Conservation (phyloP, 768 basidiomycete species). For the Pulveroboletus ravenelii region DNA sequence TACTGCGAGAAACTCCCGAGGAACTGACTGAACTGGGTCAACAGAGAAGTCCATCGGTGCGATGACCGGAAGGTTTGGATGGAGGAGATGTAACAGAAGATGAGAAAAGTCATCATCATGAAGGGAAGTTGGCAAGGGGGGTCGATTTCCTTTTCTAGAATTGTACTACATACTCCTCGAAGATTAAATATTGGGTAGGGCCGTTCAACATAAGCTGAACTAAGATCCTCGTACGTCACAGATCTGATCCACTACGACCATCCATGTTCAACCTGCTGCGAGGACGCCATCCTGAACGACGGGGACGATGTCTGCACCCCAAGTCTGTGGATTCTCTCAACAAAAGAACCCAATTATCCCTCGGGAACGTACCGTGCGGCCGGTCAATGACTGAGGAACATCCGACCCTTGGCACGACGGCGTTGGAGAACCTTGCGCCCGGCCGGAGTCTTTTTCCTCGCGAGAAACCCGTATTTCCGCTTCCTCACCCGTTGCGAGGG, state of each 20-base stretch:
- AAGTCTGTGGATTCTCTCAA: conserved; percentile 1
- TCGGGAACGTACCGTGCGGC: conserved; percentile 9
- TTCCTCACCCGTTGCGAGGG: conserved; percentile 94
- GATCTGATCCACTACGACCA: background rate
- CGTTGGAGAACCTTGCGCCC: conserved; percentile 72
- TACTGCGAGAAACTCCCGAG: conserved; percentile 82
- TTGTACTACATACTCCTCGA: background rate
- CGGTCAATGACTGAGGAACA: conserved; percentile 71
- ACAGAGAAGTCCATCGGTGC: conserved; percentile 61
- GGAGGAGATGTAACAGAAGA: background rate
- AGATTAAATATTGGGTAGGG: background rate
- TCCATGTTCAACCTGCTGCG: background rate
- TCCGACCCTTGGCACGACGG: conserved; percentile 71
- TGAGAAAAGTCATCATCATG: conserved; percentile 7
- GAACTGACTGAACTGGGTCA: conserved; percentile 46
- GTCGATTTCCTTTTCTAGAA: conserved; percentile 21
- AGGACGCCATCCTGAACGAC: background rate
- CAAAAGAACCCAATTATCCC: background rate
- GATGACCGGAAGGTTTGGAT: background rate
- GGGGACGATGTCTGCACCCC: too few species aligned
- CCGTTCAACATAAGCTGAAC: background rate
- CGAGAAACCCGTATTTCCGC: conserved; percentile 87
- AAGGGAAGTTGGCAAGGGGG: background rate
- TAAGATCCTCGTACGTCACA: background rate
- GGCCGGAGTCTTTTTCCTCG: conserved; percentile 59